These are phyloP conservation scores for Myriosclerotinia duriaeana DNA, from an alignment of 2,329 filamentous ascomycete genomes.

Conservation along the genomic window DNA sequence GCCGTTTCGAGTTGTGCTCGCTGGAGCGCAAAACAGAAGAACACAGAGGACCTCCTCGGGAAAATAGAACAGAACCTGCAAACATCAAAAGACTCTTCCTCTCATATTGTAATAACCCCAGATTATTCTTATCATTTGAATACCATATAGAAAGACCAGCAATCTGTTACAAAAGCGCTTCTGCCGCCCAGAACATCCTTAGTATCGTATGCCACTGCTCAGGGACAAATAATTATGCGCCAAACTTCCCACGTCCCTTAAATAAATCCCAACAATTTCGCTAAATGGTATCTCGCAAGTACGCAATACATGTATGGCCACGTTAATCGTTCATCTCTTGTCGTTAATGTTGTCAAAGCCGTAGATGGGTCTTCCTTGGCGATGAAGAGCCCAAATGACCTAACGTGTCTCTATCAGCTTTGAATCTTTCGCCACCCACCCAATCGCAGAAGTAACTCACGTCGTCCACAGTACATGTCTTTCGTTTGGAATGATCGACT, in stretches of 20 bases:
- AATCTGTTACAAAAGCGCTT: background rate
- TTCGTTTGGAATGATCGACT: conserved; percentile 53
- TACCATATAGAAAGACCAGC: background rate
- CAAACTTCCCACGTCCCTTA: background rate
- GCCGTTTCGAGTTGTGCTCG: background rate
- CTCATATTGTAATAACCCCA: background rate
- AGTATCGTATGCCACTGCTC: background rate
- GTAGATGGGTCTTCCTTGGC: conserved; percentile 55
- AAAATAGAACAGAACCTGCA: too few species aligned
- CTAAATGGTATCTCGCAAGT: conserved; percentile 12
- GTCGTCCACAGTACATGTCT: conserved; percentile 63
- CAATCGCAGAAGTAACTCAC: conserved; percentile 45
- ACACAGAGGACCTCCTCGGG: background rate
- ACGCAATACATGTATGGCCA: background rate
- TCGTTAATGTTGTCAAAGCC: conserved; percentile 52
- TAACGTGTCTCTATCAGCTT: conserved; percentile 36
- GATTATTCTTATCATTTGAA: background rate
- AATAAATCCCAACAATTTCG: background rate
- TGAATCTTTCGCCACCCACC: background rate
- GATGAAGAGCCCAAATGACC: conserved; percentile 54
- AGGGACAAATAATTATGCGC: background rate
- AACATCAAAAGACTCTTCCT: background rate
- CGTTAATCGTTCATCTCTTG: background rate
- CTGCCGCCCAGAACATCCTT: background rate
- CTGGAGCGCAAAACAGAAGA: background rate